These are phyloP conservation scores for Aschersonia sp. DNA, from an alignment of 2,329 filamentous ascomycete genomes.

Conservation along the genomic window DNA sequence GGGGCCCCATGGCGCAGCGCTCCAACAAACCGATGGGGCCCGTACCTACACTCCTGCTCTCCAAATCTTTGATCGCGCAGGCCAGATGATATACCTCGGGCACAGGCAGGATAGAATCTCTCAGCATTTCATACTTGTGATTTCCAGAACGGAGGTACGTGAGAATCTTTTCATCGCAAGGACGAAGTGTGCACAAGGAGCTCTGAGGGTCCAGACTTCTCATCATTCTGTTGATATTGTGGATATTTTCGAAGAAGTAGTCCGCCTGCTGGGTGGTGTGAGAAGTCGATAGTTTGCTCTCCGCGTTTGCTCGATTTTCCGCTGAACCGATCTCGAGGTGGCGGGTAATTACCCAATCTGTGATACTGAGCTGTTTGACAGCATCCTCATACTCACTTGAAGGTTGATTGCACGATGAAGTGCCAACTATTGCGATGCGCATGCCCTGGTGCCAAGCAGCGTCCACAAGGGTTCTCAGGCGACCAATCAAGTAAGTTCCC, in stretches of 20 bases:
- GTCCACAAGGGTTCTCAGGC: slow-evolving; percentile 58
- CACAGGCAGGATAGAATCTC: slow-evolving; percentile 20
- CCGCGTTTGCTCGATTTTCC: slow-evolving; percentile 5
- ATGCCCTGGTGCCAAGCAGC: slow-evolving; percentile 56
- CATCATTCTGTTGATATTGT: slow-evolving; percentile 32
- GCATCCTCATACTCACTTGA: slow-evolving; percentile 26
- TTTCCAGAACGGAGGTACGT: slow-evolving; percentile 13
- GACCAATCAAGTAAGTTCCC: slow-evolving; percentile 53
- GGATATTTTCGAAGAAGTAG: slow-evolving; percentile 28
- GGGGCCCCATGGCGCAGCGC: slow-evolving; percentile 16
- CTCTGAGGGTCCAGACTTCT: slow-evolving; percentile 17
- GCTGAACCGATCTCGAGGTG: slow-evolving; percentile 17
- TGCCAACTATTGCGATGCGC: slow-evolving; percentile 67
- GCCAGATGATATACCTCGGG: slow-evolving; percentile 25
- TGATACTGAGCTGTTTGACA: slow-evolving; percentile 22
- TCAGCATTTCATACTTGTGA: slow-evolving; percentile 14
- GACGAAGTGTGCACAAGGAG: slow-evolving; percentile 2
- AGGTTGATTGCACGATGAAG: slow-evolving; percentile 43
- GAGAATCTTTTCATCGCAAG: slow-evolving; percentile 11
- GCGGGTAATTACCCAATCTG: slow-evolving; percentile 25
- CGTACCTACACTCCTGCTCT: slow-evolving; percentile 8
- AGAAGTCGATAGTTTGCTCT: neutral
- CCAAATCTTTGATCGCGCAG: slow-evolving; percentile 14
- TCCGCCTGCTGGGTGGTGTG: slow-evolving; percentile 20
- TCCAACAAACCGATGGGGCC: slow-evolving; percentile 14